Conservation (phyloP, 768 basidiomycete species). For the Amanita muscaria region DNA sequence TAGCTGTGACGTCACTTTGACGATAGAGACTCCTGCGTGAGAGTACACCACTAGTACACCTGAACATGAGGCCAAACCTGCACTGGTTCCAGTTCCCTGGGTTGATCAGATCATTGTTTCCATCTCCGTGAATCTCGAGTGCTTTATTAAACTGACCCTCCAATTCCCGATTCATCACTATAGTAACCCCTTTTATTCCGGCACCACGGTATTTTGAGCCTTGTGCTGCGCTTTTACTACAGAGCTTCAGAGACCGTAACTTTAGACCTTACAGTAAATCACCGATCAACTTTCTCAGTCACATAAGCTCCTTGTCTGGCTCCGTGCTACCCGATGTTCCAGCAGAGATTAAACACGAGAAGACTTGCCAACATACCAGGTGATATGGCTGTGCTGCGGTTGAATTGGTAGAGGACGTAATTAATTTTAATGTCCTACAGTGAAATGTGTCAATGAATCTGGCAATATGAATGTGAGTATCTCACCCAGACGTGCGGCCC, state of each 20-base stretch:
- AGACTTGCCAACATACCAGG: background rate
- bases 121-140: slow-evolving; percentile 8
- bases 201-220: too few relatives aligned
- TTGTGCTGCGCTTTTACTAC: too few relatives aligned
- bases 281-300: slow-evolving; percentile 2
- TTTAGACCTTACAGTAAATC: background rate
- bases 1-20: slow-evolving; percentile 6
- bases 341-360: background rate
- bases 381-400: background rate
- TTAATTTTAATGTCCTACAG: background rate
- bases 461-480: background rate
- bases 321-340: background rate
- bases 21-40: background rate
- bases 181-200: too few relatives aligned
- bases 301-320: slow-evolving; percentile 2
- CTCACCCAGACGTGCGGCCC: slow-evolving; percentile 13
- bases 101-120: background rate
- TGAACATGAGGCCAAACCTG: background rate
- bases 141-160: background rate
- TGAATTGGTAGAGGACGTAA: background rate
- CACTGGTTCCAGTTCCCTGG: background rate
- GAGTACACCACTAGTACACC: too few relatives aligned
- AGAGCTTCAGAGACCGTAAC: too few relatives aligned
- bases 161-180: too few relatives aligned
- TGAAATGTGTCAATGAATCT: background rate